A percentile compares a stretch with the other conserved stretches of the same genome.
phyloP scores from a whole-genome alignment of 202 grass and related monocot species.

The Zizania palustris region DNA sequence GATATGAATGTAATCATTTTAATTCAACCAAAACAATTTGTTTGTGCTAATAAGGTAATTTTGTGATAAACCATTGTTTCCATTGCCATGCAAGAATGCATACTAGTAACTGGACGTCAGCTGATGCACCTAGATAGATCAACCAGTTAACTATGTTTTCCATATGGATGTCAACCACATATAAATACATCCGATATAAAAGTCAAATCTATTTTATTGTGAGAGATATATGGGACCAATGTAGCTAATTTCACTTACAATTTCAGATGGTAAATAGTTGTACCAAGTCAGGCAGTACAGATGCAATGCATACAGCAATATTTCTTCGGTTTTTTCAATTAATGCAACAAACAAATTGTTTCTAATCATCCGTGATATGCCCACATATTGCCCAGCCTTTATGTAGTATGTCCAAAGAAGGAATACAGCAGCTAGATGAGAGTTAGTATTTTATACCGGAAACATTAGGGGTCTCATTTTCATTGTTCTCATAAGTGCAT shows the following conservation, averaged over 20 bases:
- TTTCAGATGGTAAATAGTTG: constrained; percentile 15
- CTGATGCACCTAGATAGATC: constrained; percentile 25
- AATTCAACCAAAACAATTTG: constrained; percentile 13
- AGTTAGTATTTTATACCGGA: constrained; percentile 56
- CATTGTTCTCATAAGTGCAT: constrained; percentile 95
- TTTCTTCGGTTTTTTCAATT: background rate
- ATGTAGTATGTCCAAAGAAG: constrained; percentile 30
- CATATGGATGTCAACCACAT: background rate
- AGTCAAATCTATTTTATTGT: constrained; percentile 9
- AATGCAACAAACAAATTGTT: constrained; percentile 21
- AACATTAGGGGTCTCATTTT: constrained; percentile 92
- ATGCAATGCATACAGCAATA: constrained; percentile 28
- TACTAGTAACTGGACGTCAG: constrained; percentile 26
- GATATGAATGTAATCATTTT: constrained; percentile 22
- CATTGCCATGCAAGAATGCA: constrained; percentile 4
- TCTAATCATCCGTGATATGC: constrained; percentile 8
- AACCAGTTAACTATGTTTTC: background rate
- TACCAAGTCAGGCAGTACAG: constrained; percentile 6
- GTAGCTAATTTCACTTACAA: constrained; percentile 19
- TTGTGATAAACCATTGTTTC: constrained; percentile 20
- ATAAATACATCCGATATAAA: constrained; percentile 30
- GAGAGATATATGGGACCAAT: background rate
- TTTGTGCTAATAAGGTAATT: constrained; percentile 28
- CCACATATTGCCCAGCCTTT: constrained; percentile 23
- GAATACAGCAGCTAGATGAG: background rate